Evolutionary conservation across 257 asterid genomes (phyloP), one percentile per base, ranked within the genome.

Genomic region (Plantago major): DNA sequence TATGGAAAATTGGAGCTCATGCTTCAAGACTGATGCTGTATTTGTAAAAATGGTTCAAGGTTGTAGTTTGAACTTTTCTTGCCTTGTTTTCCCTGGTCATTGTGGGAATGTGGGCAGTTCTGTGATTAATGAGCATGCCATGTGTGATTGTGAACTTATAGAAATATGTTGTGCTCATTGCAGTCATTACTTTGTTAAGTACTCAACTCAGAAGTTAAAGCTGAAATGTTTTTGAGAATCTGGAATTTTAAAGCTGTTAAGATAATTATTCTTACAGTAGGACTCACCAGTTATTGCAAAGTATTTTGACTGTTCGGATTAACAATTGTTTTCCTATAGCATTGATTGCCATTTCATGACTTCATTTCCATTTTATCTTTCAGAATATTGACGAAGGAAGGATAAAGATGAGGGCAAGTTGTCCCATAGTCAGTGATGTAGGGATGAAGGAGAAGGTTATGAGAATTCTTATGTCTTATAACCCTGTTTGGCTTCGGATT

Each of bases 311-410:
- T 1, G 42, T 53, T 53, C 4, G 65, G 40, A 38, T 16, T 64
- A 57, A 42, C 47, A 30, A 48, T 22, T 17, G 40, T 33, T 33
- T 33, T 49, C 28, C n/a, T 47, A 16, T 62, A 38, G 13, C 42
- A 60, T 63, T 42, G 42, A 45, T 14, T 11, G 45, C 62, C 30
- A 42, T 43, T 33, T 33, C 40, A 33, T 5, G 8, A 33, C 40
- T 60, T 63, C 22, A 56, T 37, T 13, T 38, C 49, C 10, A 26
- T 22, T 22, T 44, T 53, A n/a, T 13, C 48, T 68, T 61, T 51
- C 88, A 93, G 99, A 87, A 74, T 73, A 89, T 93, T 63, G 99
- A 93, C 65, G 96, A 87, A 47, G 94, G 95, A 12, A 74, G 99
- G 58, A 64, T 93, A 69, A 89, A 83, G 70, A 89, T 93, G 96